phyloP scores from a whole-genome alignment of 2,329 filamentous ascomycete genomes.

The Exophiala sideris region DNA sequence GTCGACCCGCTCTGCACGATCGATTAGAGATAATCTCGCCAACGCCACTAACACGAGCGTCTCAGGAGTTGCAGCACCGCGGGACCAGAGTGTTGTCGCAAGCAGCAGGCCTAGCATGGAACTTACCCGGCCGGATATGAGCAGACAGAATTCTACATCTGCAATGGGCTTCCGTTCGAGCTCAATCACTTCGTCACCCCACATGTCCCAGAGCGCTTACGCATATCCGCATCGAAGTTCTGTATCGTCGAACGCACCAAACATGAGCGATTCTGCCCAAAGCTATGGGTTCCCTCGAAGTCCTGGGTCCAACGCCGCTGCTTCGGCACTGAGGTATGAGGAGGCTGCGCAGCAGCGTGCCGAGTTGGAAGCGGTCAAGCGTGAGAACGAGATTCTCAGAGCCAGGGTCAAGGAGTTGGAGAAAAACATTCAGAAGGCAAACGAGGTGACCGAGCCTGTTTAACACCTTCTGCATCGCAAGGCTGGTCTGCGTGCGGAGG shows the following conservation, averaged over 20 bases:
- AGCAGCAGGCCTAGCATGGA: slow-evolving; percentile 24
- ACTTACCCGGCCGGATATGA: slow-evolving; percentile 32
- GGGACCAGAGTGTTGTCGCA: slow-evolving; percentile 10
- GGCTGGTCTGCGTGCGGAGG: too few species aligned
- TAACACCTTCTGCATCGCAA: not conserved
- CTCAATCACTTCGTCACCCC: slow-evolving; percentile 19
- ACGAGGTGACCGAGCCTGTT: slow-evolving; percentile 3
- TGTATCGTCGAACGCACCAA: slow-evolving; percentile 16
- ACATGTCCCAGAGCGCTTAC: slow-evolving; percentile 14
- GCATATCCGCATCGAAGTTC: slow-evolving; percentile 20
- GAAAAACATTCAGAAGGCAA: slow-evolving; percentile 22
- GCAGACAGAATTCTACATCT: slow-evolving; percentile 43
- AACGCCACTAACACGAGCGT: slow-evolving; percentile 31
- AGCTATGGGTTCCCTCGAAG: slow-evolving; percentile 25
- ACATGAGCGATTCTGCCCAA: slow-evolving; percentile 1
- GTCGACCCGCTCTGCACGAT: slow-evolving; percentile 42
- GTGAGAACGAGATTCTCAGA: slow-evolving; percentile 46
- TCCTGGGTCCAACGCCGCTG: slow-evolving; percentile 31
- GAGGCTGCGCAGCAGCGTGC: slow-evolving; percentile 41
- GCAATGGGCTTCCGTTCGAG: slow-evolving; percentile 32
- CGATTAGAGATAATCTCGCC: slow-evolving; percentile 26
- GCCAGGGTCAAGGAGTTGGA: slow-evolving; percentile 46
- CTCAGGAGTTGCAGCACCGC: slow-evolving; percentile 19
- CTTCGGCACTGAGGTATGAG: slow-evolving; percentile 39
- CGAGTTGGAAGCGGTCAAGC: slow-evolving; percentile 44